Evolutionary conservation across 148 eudicot genomes (phyloP), one percentile per base, ranked within the genome.

Genomic region (Gaultheria prostrata): DNA sequence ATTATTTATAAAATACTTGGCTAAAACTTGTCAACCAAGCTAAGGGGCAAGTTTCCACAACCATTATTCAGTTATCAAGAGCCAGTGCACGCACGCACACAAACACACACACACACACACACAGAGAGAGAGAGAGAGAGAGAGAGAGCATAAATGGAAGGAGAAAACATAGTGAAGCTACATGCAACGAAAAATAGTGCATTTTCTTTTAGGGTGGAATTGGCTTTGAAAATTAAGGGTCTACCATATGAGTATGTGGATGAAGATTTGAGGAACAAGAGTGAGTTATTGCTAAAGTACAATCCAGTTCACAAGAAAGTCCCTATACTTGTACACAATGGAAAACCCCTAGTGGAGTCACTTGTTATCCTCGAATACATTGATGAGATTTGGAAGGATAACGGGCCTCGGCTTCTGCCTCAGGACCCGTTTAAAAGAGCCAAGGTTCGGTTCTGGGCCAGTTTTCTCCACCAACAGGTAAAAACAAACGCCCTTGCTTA

Each of bases 151-250:
- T 39, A 39, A 28, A 84, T 77, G 90, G 88, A n/a, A 26, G 83
- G 49, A 26, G 82, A 84, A 50, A 56, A 61, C 65, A 35, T 78
- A 59, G 89, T 87, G 51, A 84, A 28, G 73, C 71, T 90, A 73
- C 81, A 90, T 79, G 90, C 88, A 20, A 59, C 87, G 85, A 85
- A 89, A 90, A 85, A 78, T 18, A 90, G 92, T 67, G 21, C 89
- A 63, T 90, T 81, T 76, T 54, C 82, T 5, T 82, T 83, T 78
- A 85, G 89, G 65, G 88, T 86, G 30, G 90, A 90, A 39, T 33
- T 90, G 67, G 92, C 90, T 43, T 90, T 88, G 12, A 88, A 85
- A 79, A 45, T 85, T 35, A 90, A 90, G 51, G 90, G 90, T 69
- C 85, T 90, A 65, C 84, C 90, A 51, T 90, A 83, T 26, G 90